Base-by-base conservation (phyloP, 2,329 filamentous ascomycete genomes). In the Simplicillium sp. region DNA sequence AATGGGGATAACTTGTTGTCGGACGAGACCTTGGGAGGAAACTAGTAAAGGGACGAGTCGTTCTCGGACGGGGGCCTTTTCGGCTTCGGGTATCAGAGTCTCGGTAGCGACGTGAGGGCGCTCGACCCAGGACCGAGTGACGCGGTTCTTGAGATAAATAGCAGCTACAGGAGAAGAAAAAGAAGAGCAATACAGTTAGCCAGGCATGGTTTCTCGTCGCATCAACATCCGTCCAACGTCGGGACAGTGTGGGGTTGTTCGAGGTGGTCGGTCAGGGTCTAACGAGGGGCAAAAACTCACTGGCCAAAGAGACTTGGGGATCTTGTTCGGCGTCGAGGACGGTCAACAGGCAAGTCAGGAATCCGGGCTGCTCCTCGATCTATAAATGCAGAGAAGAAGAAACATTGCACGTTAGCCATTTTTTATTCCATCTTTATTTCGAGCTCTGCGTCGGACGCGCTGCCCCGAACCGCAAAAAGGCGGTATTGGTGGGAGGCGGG, bases 71-170 rank as follows among this genome's bases (percentile, higher is more conserved):
- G 84, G 78, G 42, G 77, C 71, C 68, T 96, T 96, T 65, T 96
- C 92, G 46, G 85, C 80, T 58, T 97, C 90, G 53, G 84, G 75
- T 65, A 95, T 92, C 52, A 82, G 70, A 53, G 78, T 80, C 53
- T 84, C 80, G 55, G 77, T 75, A 47, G 81, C 76, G 57, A 75
- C 80, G 50, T 90, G 84, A 50, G 94, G 86, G 56, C 75, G 73
- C 47, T 77, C 80, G 42, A 82, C 76, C 92, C 92, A 98, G 54
- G 87, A 88, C 59, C 89, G 84, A 62, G 85, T 90, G 61, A 97
- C 84, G 59, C 89, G 84, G 68, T 98, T 97, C 71, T 98, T 98
- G 61, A 97, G 80, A 67, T 97, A 98, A 54, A 98, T 87, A 58
- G 90, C 89, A 57, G 88, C 90, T 96, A 9, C 20, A 25, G 9